A percentile compares a stretch with the other conserved stretches of the same genome.
Evolutionary conservation across 805 yeast species (phyloP).

Genomic region (Phaffomyces antillensis): DNA sequence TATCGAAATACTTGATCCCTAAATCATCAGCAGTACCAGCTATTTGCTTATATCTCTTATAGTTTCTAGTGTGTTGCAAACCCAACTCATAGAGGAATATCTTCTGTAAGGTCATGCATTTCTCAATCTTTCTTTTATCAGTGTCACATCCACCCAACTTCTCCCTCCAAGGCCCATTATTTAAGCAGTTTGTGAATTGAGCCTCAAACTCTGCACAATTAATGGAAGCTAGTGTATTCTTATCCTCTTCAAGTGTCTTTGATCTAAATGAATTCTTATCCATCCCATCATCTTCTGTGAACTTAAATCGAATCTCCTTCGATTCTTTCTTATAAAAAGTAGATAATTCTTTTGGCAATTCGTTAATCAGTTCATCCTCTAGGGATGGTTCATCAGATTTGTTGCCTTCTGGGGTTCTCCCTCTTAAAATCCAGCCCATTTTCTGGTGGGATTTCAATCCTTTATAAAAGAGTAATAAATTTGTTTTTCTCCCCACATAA

Average conservation of each 20-base stretch:
- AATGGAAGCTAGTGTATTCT: background rate
- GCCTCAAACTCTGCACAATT: slow-evolving; percentile 20
- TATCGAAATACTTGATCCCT: slow-evolving; percentile 10
- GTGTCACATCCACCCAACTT: slow-evolving; percentile 13
- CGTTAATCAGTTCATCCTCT: slow-evolving; percentile 2
- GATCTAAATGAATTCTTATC: background rate
- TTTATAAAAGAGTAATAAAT: too few species aligned
- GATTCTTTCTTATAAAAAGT: background rate
- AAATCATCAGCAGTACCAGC: slow-evolving; percentile 13
- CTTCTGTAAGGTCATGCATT: slow-evolving; percentile 16
- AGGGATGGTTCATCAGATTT: background rate
- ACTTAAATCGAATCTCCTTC: background rate
- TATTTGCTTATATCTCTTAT: slow-evolving; percentile 8
- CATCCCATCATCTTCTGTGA: background rate
- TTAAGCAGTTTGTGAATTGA: slow-evolving; percentile 15
- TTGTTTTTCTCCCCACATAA: too few species aligned
- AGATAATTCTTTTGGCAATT: slow-evolving; percentile 2
- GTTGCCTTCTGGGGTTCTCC: background rate
- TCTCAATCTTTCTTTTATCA: slow-evolving; percentile 7
- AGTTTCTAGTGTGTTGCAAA: slow-evolving; percentile 6
- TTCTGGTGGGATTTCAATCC: too few species aligned
- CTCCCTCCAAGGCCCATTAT: slow-evolving; percentile 15
- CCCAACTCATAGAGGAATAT: slow-evolving; percentile 12
- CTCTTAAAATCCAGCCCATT: slow-evolving; percentile 4
- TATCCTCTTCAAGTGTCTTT: background rate